Conservation (phyloP, 208 protist species). For the Acanthamoeba rhysodes region DNA sequence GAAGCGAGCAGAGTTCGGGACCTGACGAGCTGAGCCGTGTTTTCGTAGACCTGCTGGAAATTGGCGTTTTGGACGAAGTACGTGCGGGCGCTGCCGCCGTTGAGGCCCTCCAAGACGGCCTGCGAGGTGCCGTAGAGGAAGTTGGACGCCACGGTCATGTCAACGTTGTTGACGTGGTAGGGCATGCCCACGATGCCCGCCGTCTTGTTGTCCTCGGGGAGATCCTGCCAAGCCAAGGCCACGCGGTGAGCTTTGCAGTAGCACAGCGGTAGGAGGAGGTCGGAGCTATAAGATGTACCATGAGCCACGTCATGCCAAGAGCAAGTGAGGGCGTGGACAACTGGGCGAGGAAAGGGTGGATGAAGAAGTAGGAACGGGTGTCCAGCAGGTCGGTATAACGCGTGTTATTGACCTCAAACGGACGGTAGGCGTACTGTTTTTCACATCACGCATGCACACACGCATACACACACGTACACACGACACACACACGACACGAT, state of each 20-base stretch:
- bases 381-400: not conserved
- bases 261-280: not conserved
- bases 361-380: constrained; percentile 31
- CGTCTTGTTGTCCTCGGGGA: not conserved
- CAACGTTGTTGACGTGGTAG: constrained; percentile 45
- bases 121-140: constrained; percentile 61
- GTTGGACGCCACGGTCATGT: constrained; percentile 55
- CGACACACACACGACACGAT: too few relatives aligned
- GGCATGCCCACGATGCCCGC: constrained; percentile 37
- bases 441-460: too few relatives aligned
- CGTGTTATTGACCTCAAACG: not conserved
- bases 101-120: not conserved
- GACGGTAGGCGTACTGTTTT: not conserved
- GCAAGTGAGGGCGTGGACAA: not conserved
- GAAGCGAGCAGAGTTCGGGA: too few relatives aligned
- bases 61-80: not conserved
- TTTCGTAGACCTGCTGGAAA: constrained; percentile 31
- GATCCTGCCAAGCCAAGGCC: not conserved
- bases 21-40: not conserved
- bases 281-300: not conserved
- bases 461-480: too few relatives aligned
- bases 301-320: not conserved
- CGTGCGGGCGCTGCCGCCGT: not conserved
- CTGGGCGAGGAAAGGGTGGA: not conserved
- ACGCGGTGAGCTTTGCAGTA: not conserved